Percentiles rank a stretch among this genome's conserved stretches.
These are phyloP conservation scores for Panicum hallii DNA, from an alignment of 202 grass and related monocot species.

Conservation along the genomic window DNA sequence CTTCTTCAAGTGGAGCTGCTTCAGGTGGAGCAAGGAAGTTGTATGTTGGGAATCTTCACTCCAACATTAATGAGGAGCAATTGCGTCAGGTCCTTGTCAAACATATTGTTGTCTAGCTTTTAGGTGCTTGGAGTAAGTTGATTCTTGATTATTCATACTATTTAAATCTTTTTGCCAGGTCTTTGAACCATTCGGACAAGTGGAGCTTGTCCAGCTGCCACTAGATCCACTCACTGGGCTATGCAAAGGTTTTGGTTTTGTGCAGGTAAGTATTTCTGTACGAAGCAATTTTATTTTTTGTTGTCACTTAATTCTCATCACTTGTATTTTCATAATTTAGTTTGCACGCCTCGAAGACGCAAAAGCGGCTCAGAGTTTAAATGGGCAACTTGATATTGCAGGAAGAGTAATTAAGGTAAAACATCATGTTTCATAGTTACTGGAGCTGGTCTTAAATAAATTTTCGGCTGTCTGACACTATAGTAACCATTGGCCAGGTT, in stretches of 20 bases:
- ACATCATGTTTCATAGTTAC: slow-evolving; percentile 31
- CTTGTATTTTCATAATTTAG: slow-evolving; percentile 49
- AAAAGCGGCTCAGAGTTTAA: slow-evolving; percentile 90
- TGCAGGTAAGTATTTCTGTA: slow-evolving; percentile 65
- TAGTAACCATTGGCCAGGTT: slow-evolving; percentile 61
- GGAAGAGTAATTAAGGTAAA: slow-evolving; percentile 94
- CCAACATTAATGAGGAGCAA: slow-evolving; percentile 94
- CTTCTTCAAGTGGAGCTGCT: slow-evolving; percentile 66
- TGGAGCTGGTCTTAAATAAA: slow-evolving; percentile 11
- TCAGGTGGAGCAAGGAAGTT: slow-evolving; percentile 88
- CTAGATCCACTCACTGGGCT: slow-evolving; percentile 69
- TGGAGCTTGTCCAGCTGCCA: slow-evolving; percentile 93
- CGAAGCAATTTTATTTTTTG: neutral
- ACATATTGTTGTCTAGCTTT: slow-evolving; percentile 12
- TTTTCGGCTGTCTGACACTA: slow-evolving; percentile 23
- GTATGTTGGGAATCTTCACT: slow-evolving; percentile 97
- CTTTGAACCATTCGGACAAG: slow-evolving; percentile 78
- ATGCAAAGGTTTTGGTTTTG: slow-evolving; percentile 93
- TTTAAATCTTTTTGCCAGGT: slow-evolving; percentile 51
- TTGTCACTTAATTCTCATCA: slow-evolving; percentile 33
- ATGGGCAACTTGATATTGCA: slow-evolving; percentile 96
- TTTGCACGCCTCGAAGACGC: slow-evolving; percentile 96
- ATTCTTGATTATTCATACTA: slow-evolving; percentile 7
- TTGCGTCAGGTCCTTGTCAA: slow-evolving; percentile 69
- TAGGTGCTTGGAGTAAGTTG: neutral